Percentiles rank a stretch among this genome's conserved stretches.
Conservation (phyloP, 1,284 basidiomycete genomes). For the Moniliella sp. region DNA sequence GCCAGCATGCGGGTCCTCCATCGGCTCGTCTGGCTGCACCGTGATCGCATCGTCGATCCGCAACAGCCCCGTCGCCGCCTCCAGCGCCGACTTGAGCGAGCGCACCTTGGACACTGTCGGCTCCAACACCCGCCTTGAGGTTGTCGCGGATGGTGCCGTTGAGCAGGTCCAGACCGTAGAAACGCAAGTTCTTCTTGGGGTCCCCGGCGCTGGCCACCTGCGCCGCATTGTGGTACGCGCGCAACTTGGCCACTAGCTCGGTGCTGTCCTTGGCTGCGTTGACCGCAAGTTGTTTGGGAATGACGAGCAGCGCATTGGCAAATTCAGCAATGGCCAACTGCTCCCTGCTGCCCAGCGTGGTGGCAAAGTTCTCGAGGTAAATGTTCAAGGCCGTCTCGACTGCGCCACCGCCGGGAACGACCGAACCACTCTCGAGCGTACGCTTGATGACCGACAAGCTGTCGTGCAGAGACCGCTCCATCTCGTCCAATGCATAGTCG, state of each 20-base stretch:
- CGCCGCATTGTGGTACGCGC: constrained; percentile 88
- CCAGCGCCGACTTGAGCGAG: constrained; percentile 83
- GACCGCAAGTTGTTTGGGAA: constrained; percentile 86
- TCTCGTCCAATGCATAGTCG: constrained; percentile 98
- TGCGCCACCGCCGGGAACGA: constrained; percentile 90
- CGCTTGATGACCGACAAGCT: constrained; percentile 85
- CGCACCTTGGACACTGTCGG: constrained; percentile 92
- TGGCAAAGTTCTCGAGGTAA: constrained; percentile 96
- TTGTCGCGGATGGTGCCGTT: constrained; percentile 90
- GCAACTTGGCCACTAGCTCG: constrained; percentile 83
- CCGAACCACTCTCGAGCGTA: constrained; percentile 79
- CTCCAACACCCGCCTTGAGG: constrained; percentile 78
- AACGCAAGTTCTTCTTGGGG: constrained; percentile 78
- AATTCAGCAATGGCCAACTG: constrained; percentile 97
- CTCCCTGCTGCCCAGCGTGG: constrained; percentile 76
- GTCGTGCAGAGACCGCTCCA: constrained; percentile 92
- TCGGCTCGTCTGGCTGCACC: constrained; percentile 22
- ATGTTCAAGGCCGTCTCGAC: constrained; percentile 91
- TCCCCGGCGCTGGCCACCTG: constrained; percentile 66
- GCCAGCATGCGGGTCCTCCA: constrained; percentile 30
- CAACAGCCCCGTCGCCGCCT: constrained; percentile 80
- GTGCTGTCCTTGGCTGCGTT: constrained; percentile 98
- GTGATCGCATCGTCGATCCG: constrained; percentile 61
- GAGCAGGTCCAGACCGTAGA: constrained; percentile 82
- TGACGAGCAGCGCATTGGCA: constrained; percentile 70